Evolutionary conservation across 495 filamentous ascomycete species (phyloP).

Genomic region (Penicillium canescens): DNA sequence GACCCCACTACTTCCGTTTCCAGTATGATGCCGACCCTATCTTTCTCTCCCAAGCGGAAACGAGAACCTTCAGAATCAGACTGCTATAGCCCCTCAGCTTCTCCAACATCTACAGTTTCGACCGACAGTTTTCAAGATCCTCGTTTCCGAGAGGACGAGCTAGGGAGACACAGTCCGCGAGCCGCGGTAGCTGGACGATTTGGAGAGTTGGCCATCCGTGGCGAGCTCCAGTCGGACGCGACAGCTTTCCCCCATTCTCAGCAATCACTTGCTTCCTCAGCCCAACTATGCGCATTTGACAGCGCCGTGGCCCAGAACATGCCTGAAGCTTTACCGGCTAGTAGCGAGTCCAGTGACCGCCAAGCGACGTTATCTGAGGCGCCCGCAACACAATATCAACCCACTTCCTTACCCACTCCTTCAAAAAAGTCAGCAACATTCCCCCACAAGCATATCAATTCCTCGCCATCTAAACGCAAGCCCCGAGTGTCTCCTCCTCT

Average conservation of each 20-base stretch:
- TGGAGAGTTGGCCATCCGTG: slow-evolving; percentile 59
- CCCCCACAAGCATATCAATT: slow-evolving; percentile 28
- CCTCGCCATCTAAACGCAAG: slow-evolving; percentile 32
- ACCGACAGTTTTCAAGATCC: slow-evolving; percentile 36
- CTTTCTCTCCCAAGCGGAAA: slow-evolving; percentile 45
- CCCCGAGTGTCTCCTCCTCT: slow-evolving; percentile 48
- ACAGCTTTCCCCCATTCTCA: slow-evolving; percentile 19
- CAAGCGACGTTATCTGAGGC: slow-evolving; percentile 4
- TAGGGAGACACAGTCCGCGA: slow-evolving; percentile 56
- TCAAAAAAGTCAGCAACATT: slow-evolving; percentile 18
- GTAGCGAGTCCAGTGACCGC: slow-evolving; percentile 6
- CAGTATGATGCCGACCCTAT: slow-evolving; percentile 35
- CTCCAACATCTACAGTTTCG: slow-evolving; percentile 38
- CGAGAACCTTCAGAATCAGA: slow-evolving; percentile 40
- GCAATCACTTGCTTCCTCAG: slow-evolving; percentile 10
- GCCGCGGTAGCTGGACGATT: slow-evolving; percentile 65
- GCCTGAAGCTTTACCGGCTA: slow-evolving; percentile 19
- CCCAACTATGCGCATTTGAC: slow-evolving; percentile 12
- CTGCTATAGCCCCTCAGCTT: slow-evolving; percentile 33
- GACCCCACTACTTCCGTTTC: slow-evolving; percentile 22
- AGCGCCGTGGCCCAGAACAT: slow-evolving; percentile 12
- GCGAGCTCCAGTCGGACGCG: slow-evolving; percentile 34
- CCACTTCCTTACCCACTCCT: slow-evolving; percentile 10
- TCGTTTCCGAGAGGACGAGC: slow-evolving; percentile 33
- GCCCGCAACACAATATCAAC: neutral